Evolutionary conservation across 1,284 basidiomycete species (phyloP).

Genomic region (Fomitopsis pinicola): DNA sequence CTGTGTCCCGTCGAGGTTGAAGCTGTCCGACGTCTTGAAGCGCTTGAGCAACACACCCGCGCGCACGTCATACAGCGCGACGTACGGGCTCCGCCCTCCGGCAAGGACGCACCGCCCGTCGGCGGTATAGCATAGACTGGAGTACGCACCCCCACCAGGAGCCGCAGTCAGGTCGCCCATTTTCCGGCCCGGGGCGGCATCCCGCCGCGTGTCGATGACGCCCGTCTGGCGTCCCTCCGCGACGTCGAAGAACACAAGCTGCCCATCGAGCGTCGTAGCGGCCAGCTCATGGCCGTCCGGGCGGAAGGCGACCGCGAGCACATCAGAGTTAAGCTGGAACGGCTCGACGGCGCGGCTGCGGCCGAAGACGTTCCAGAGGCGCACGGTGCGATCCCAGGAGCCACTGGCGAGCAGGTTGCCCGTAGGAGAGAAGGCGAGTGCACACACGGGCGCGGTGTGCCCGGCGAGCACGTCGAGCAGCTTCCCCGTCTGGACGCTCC

Average conservation of each 20-base stretch:
- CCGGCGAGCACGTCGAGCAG: constrained; percentile 91
- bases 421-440: constrained; percentile 86
- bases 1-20: constrained; percentile 92
- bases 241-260: constrained; percentile 90
- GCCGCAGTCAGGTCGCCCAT: constrained; percentile 88
- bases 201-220: constrained; percentile 89
- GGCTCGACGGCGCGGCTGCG: constrained; percentile 89
- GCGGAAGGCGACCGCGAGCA: constrained; percentile 84
- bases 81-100: constrained; percentile 96
- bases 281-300: constrained; percentile 94
- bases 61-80: constrained; percentile 90
- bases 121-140: constrained; percentile 90
- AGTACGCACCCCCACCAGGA: constrained; percentile 90
- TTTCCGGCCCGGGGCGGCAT: constrained; percentile 91
- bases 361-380: constrained; percentile 79
- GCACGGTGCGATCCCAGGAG: constrained; percentile 70
- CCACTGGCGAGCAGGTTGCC: constrained; percentile 84
- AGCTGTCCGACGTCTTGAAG: constrained; percentile 94
- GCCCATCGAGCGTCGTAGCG: constrained; percentile 88
- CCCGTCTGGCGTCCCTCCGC: constrained; percentile 81
- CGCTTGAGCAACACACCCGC: constrained; percentile 94
- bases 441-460: constrained; percentile 90
- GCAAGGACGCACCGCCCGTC: constrained; percentile 92
- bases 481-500: constrained; percentile 98
- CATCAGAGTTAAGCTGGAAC: constrained; percentile 80